These are phyloP conservation scores for Penicillium sp. DNA, from an alignment of 2,329 filamentous ascomycete genomes.

Conservation along the genomic window DNA sequence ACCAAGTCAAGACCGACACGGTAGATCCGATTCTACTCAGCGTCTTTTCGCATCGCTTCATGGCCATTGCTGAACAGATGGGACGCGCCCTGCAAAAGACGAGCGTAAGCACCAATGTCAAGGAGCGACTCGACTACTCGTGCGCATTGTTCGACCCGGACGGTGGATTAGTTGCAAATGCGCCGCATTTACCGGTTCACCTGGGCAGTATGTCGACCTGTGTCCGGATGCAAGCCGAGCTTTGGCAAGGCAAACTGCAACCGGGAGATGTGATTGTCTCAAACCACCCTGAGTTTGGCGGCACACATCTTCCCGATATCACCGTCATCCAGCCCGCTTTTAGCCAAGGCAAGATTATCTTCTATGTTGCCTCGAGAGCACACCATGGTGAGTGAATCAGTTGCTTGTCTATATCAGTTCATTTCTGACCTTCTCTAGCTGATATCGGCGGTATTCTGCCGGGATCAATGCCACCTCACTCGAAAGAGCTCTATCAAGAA, in stretches of 20 bases:
- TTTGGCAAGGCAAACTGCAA: constrained; percentile 72
- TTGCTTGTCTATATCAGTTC: neutral
- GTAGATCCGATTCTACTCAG: constrained; percentile 76
- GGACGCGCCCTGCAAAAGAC: constrained; percentile 71
- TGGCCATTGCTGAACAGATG: constrained; percentile 87
- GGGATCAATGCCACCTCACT: constrained; percentile 75
- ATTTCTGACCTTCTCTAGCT: constrained; percentile 32
- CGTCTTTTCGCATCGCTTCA: constrained; percentile 80
- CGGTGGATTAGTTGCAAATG: constrained; percentile 66
- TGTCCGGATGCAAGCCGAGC: constrained; percentile 71
- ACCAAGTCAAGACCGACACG: constrained; percentile 48
- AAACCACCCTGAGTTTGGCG: constrained; percentile 82
- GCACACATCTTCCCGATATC: constrained; percentile 77
- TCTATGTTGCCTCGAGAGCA: constrained; percentile 74
- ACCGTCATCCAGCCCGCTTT: constrained; percentile 77
- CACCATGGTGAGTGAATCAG: constrained; percentile 58
- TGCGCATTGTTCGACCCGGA: constrained; percentile 75
- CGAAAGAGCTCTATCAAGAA: constrained; percentile 65
- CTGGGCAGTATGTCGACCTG: constrained; percentile 80
- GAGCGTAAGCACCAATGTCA: constrained; percentile 72
- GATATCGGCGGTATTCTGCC: constrained; percentile 73
- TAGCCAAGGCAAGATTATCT: constrained; percentile 72
- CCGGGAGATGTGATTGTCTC: constrained; percentile 76
- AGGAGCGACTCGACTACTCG: constrained; percentile 81
- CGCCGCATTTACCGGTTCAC: constrained; percentile 77